Percentiles rank a stretch among this genome's conserved stretches.
Conservation (phyloP, 2,329 filamentous ascomycete genomes). For the Colletotrichum orbiculare region DNA sequence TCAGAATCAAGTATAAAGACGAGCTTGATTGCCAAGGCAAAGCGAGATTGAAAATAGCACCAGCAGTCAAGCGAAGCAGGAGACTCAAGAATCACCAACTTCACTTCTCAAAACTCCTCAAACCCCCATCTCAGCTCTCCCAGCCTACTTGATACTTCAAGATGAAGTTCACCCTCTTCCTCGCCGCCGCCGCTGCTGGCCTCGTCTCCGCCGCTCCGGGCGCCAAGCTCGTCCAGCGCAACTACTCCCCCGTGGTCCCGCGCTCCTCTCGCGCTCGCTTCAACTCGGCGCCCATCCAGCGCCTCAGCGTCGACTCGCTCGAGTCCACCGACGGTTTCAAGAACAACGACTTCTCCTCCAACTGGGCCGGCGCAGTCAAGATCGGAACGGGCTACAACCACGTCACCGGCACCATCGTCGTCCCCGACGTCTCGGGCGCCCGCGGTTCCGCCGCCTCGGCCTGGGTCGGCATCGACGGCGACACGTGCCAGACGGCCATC, state of each 20-base stretch:
- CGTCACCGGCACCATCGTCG: constrained; percentile 44
- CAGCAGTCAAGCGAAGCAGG: constrained; percentile 19
- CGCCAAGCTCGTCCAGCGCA: constrained; percentile 24
- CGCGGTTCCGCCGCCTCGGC: constrained; percentile 46
- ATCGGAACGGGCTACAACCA: constrained; percentile 42
- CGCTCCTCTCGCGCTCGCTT: constrained; percentile 11
- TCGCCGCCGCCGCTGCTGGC: constrained; percentile 35
- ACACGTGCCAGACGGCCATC: constrained; percentile 52
- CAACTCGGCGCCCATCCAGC: constrained; percentile 37
- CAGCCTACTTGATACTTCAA: not conserved
- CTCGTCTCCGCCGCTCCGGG: constrained; percentile 35
- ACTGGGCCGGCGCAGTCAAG: constrained; percentile 46
- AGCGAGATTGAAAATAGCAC: not conserved
- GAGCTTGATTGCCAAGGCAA: constrained; percentile 9
- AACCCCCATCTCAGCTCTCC: not conserved
- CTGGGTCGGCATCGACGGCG: constrained; percentile 62
- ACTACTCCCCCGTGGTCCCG: constrained; percentile 23
- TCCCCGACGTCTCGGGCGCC: constrained; percentile 40
- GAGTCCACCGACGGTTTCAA: constrained; percentile 9
- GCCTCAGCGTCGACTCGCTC: constrained; percentile 12
- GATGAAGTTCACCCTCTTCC: constrained; percentile 35
- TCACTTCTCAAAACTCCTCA: not conserved
- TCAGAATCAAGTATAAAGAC: constrained; percentile 13
- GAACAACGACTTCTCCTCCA: constrained; percentile 40
- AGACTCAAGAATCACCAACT: constrained; percentile 10